Base-by-base conservation (phyloP, 225 moss, liverwort and hornwort genomes). In the Neckera pumila region DNA sequence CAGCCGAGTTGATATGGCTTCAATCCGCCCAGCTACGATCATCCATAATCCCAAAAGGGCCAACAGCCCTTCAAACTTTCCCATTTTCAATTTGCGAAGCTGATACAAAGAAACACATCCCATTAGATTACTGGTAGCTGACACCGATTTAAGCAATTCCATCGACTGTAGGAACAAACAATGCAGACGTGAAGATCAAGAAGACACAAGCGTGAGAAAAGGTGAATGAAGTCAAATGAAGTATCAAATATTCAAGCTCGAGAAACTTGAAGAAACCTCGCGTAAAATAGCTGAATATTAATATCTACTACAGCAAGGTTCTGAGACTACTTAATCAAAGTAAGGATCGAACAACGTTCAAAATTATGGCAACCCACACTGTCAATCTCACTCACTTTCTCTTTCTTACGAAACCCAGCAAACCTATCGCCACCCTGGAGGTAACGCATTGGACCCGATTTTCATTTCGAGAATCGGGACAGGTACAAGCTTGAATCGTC, bases 1-100 rank as follows among this genome's bases (percentile, higher is more conserved):
- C 83, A 85, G 71, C 83, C 63, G n/a, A 18, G 80, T 53, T 62
- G 92, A 86, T 79, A 90, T 89, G 38, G 90, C 90, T n/a, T 75
- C 86, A 74, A 83, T 79, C 79, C 43, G 60, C 80, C 86, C 86
- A 67, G 80, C 79, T 65, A 78, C 75, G 45, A 90, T 79, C 74
- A 88, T 79, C 88, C 92, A 90, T 88, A 88, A 27, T 45, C 86
- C 92, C 79, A 76, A n/a, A 33, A 92, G 88, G 74, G 86, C 88
- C 58, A 90, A 69, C 33, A 83, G 60, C 86, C 80, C 86, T 42
- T 75, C 88, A 54, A 80, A 54, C 86, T 80, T 90, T 34, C 86
- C 90, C 92, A 92, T 92, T 60, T 80, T 62, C 75, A 60, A 80
- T 47, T 57, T 31, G 73, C 73, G 20, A 79, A 65, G 59, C 91